phyloP scores from a whole-genome alignment of 495 filamentous ascomycete species.

The Friedmanniomyces simplex region DNA sequence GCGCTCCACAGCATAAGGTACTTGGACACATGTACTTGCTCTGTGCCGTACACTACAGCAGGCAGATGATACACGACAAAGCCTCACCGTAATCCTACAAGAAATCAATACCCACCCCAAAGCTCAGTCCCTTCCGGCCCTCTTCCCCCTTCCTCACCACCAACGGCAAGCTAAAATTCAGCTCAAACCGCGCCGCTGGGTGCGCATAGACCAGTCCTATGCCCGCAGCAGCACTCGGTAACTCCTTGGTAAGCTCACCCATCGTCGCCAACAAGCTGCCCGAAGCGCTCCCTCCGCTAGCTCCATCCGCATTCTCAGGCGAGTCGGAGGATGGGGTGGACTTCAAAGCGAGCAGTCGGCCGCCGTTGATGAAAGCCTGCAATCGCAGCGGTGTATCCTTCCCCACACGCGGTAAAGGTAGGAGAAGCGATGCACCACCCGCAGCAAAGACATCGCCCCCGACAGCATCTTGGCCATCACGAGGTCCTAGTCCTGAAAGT shows the following conservation, averaged over 20 bases:
- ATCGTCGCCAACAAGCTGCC: constrained; percentile 44
- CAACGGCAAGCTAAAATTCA: constrained; percentile 86
- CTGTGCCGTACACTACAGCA: neutral
- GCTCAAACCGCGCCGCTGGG: constrained; percentile 80
- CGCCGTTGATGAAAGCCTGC: constrained; percentile 85
- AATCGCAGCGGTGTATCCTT: constrained; percentile 73
- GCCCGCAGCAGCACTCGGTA: constrained; percentile 80
- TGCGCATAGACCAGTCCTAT: constrained; percentile 90
- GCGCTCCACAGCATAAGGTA: too few relatives aligned
- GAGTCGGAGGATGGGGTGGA: constrained; percentile 35
- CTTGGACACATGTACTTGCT: too few relatives aligned
- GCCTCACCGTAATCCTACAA: constrained; percentile 55
- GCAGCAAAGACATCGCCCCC: constrained; percentile 89
- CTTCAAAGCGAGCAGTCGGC: constrained; percentile 67
- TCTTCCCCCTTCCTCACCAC: constrained; percentile 73
- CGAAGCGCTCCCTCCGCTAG: constrained; percentile 44
- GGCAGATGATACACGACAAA: neutral
- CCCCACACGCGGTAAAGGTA: constrained; percentile 72
- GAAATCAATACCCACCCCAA: constrained; percentile 91
- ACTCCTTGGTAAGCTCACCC: constrained; percentile 55
- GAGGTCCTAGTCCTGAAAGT: constrained; percentile 75
- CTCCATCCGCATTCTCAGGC: constrained; percentile 30
- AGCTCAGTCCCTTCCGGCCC: constrained; percentile 77
- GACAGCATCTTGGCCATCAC: constrained; percentile 71
- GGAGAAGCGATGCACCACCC: constrained; percentile 67